phyloP scores from a whole-genome alignment of 2,329 filamentous ascomycete species.

The Fusarium clavum region DNA sequence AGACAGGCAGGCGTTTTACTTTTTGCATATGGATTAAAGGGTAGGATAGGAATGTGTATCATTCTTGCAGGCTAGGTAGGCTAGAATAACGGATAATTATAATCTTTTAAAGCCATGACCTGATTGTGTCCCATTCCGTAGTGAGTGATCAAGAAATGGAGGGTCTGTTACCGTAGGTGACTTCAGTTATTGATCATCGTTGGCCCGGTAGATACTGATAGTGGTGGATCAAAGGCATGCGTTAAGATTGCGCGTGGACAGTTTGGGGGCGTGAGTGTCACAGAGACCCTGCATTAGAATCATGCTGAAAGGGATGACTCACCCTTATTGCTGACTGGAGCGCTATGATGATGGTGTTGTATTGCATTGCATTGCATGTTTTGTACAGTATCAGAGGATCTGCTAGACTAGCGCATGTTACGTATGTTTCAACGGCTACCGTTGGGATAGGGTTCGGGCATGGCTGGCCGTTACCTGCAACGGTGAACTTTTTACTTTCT shows the following conservation, averaged over 20 bases:
- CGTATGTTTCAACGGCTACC: neutral
- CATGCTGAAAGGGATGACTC: neutral
- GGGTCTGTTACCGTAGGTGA: constrained; percentile 8
- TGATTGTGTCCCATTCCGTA: constrained; percentile 24
- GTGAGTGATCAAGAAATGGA: neutral
- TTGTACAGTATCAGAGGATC: constrained; percentile 1
- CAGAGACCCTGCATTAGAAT: constrained; percentile 23
- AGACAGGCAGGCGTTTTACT: constrained; percentile 15
- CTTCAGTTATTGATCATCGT: constrained; percentile 4
- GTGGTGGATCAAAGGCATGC: constrained; percentile 24
- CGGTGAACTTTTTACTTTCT: neutral
- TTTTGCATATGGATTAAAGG: neutral
- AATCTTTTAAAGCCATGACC: constrained; percentile 25
- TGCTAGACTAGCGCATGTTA: constrained; percentile 1
- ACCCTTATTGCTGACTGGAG: neutral
- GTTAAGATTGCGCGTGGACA: constrained; percentile 32
- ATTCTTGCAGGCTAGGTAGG: constrained; percentile 19
- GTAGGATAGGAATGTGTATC: constrained; percentile 24
- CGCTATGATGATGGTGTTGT: constrained; percentile 2
- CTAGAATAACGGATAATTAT: constrained; percentile 34
- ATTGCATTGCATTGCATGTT: constrained; percentile 2
- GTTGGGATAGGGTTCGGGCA: constrained; percentile 7
- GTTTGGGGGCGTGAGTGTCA: constrained; percentile 23
- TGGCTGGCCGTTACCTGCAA: constrained; percentile 4
- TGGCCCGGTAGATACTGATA: constrained; percentile 6